Base-by-base conservation (phyloP, 768 basidiomycete species). In the Lenzites betulinus region DNA sequence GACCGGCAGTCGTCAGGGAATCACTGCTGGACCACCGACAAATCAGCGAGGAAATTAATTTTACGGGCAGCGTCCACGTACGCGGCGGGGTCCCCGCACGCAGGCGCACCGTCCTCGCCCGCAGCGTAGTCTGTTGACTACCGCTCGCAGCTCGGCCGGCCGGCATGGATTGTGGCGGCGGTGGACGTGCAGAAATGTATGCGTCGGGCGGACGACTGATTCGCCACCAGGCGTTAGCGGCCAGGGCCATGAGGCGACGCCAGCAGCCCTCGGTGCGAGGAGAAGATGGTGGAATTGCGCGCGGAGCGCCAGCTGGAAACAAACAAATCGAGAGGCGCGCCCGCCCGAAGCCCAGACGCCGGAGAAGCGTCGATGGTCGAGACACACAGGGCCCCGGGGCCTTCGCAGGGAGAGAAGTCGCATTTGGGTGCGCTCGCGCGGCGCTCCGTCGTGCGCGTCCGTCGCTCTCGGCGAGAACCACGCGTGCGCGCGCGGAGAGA, bases 401-500 rank as follows among this genome's bases (percentile, higher is more conserved):
- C 13, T 22, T 15, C n/a, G 39, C 20, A 13, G 23, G 48, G 7
- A 42, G 7, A 33, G 26, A 13, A 26, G 48, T 33, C 41, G 16
- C 22, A 20, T 50, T 58, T 36, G 56, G 56, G 25, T 38, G 20
- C 12, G 7, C 12, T 25, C 2, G n/a, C 20, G 48, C 39, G 41
- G 56, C 56, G 56, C 56, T 58, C 56, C 56, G 56, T 58, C 56
- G 38, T 41, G 56, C 56, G 56, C 28, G 54, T 47, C 7, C 22
- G 8, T 18, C 35, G 35, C n/a, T 23, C 18, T 11, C 28, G 33
- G 30, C 9, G n/a, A 35, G 13, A 12, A n/a, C 36, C n/a, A 44
- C 43, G 15, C 44, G 9, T n/a, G 22, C 22, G 22, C 44, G 25
- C 7, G 48, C n/a, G n/a, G n/a, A n/a, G 30, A 20, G 33, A 25